Conservation (phyloP, 768 basidiomycete genomes). For the Mycena sanguinolenta region DNA sequence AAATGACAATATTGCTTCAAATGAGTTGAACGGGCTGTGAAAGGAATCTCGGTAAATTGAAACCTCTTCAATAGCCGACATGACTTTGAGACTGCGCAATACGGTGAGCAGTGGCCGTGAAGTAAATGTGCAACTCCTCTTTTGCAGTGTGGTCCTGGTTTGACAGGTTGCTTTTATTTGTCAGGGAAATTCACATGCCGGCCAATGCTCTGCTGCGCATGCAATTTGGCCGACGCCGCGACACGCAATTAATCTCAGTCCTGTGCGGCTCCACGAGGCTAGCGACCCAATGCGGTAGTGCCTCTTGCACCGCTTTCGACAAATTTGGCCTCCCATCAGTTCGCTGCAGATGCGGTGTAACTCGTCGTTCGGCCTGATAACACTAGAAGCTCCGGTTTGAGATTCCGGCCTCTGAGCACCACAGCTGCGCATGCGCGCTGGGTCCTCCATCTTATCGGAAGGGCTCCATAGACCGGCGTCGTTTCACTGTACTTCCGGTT, state of each 20-base stretch:
- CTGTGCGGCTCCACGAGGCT: conserved; percentile 21
- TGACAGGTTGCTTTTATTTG: too few species aligned
- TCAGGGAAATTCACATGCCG: too few species aligned
- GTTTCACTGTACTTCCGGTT: not conserved
- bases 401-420: not conserved
- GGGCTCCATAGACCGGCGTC: not conserved
- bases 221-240: conserved; percentile 2
- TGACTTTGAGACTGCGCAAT: too few species aligned
- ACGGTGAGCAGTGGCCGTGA: too few species aligned
- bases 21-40: too few species aligned
- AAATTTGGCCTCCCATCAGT: not conserved
- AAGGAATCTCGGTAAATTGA: too few species aligned
- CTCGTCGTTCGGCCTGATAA: not conserved
- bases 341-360: not conserved
- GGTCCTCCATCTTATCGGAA: not conserved
- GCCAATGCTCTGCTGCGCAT: too few species aligned
- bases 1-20: too few species aligned
- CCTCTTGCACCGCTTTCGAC: not conserved
- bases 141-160: too few species aligned
- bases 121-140: too few species aligned
- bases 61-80: too few species aligned
- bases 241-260: not conserved
- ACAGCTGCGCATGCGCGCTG: not conserved
- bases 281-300: conserved; percentile 9
- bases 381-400: not conserved